These are phyloP conservation scores for Fusarium veterinarium DNA, from an alignment of 2,329 filamentous ascomycete species.

Conservation along the genomic window DNA sequence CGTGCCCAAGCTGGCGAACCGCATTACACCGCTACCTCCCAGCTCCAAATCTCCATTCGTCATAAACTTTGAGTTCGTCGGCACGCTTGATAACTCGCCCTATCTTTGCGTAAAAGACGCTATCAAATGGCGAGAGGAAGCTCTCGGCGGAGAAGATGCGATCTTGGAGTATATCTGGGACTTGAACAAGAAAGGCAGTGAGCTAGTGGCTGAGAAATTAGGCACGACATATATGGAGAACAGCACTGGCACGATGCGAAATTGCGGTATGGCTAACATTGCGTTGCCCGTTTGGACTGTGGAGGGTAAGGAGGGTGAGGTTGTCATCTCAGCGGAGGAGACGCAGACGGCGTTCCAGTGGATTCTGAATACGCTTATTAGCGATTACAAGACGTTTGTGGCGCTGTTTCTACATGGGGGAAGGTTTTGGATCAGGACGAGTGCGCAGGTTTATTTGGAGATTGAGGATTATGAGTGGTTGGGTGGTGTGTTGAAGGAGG, in stretches of 20 bases:
- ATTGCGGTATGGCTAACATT: slow-evolving; percentile 79
- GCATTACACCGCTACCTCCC: slow-evolving; percentile 57
- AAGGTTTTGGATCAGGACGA: slow-evolving; percentile 77
- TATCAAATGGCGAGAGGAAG: slow-evolving; percentile 74
- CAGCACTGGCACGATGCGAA: slow-evolving; percentile 66
- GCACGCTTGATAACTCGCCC: slow-evolving; percentile 78
- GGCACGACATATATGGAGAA: slow-evolving; percentile 81
- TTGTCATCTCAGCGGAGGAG: slow-evolving; percentile 48
- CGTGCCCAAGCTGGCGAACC: slow-evolving; percentile 54
- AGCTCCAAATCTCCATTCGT: slow-evolving; percentile 70
- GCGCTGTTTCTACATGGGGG: slow-evolving; percentile 70
- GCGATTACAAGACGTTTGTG: slow-evolving; percentile 78
- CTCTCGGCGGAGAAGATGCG: slow-evolving; percentile 78
- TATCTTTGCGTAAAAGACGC: slow-evolving; percentile 79
- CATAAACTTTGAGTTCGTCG: slow-evolving; percentile 78
- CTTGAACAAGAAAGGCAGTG: slow-evolving; percentile 73
- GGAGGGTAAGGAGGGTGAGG: slow-evolving; percentile 45
- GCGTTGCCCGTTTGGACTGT: slow-evolving; percentile 70
- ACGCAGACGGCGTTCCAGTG: slow-evolving; percentile 62
- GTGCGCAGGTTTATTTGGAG: slow-evolving; percentile 87
- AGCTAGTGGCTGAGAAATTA: slow-evolving; percentile 68
- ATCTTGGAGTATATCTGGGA: slow-evolving; percentile 72
- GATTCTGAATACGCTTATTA: slow-evolving; percentile 64
- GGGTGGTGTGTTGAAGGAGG: slow-evolving; percentile 65
- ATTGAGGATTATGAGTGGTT: slow-evolving; percentile 80